Conservation (phyloP, 2,329 filamentous ascomycete species). For the Penicillium expansum region DNA sequence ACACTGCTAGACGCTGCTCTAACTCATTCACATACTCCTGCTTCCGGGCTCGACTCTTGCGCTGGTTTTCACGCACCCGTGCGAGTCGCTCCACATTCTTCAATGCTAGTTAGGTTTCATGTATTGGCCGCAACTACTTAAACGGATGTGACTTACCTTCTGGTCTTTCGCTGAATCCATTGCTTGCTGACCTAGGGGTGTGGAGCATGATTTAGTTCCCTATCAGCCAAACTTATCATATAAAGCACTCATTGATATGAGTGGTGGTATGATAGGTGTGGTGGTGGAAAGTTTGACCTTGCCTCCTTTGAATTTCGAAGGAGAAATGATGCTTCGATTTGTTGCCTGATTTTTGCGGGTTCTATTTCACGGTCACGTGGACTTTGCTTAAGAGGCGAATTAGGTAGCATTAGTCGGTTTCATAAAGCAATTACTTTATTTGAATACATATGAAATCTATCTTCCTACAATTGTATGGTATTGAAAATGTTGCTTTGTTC, state of each 20-base stretch:
- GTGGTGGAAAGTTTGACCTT: background rate
- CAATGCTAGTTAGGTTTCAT: constrained; percentile 4
- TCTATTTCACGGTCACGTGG: background rate
- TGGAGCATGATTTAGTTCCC: background rate
- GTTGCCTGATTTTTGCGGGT: background rate
- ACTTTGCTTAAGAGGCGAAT: background rate
- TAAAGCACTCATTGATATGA: background rate
- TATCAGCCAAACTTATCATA: background rate
- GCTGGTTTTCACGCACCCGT: constrained; percentile 40
- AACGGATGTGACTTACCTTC: constrained; percentile 12
- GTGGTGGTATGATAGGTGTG: background rate
- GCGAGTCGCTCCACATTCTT: constrained; percentile 39
- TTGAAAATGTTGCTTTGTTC: background rate
- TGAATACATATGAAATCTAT: background rate
- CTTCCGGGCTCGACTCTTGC: constrained; percentile 36
- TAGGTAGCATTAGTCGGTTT: background rate
- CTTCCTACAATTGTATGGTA: background rate
- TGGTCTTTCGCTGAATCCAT: constrained; percentile 5
- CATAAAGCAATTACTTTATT: background rate
- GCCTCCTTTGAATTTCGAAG: background rate
- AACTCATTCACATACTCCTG: constrained; percentile 39
- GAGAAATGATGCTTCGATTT: background rate
- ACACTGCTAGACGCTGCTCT: constrained; percentile 31
- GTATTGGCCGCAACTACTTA: background rate
- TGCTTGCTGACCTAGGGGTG: background rate